phyloP scores from a whole-genome alignment of 2,329 filamentous ascomycete species.

The Aspergillus texensis region DNA sequence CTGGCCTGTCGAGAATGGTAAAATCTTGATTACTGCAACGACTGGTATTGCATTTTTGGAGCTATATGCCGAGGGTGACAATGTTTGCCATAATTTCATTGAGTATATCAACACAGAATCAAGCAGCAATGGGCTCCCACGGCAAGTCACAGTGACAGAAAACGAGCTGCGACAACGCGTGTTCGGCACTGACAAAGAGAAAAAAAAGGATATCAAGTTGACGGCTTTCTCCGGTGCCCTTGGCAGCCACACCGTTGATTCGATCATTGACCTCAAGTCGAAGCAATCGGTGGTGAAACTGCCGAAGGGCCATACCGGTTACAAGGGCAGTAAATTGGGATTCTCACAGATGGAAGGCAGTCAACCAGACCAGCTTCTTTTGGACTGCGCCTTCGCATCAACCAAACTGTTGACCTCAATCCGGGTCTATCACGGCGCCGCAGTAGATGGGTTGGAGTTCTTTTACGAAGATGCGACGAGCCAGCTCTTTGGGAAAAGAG shows the following conservation, averaged over 20 bases:
- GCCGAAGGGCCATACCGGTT: slow-evolving; percentile 73
- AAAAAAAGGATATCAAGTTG: slow-evolving; percentile 67
- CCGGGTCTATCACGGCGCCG: slow-evolving; percentile 73
- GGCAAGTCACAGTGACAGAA: slow-evolving; percentile 75
- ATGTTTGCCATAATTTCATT: slow-evolving; percentile 77
- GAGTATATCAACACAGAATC: slow-evolving; percentile 70
- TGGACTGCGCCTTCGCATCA: slow-evolving; percentile 68
- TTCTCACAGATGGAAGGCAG: slow-evolving; percentile 71
- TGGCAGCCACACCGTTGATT: slow-evolving; percentile 73
- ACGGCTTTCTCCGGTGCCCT: slow-evolving; percentile 76
- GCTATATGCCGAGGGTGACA: slow-evolving; percentile 77
- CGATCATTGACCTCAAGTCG: slow-evolving; percentile 70
- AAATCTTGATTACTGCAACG: slow-evolving; percentile 74
- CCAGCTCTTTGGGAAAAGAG: slow-evolving; percentile 83
- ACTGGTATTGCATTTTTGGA: slow-evolving; percentile 86
- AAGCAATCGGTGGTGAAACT: slow-evolving; percentile 76
- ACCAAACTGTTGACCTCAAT: slow-evolving; percentile 76
- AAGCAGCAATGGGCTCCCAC: slow-evolving; percentile 62
- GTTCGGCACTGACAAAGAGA: slow-evolving; percentile 69
- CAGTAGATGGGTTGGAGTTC: slow-evolving; percentile 87
- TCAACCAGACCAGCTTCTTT: slow-evolving; percentile 70
- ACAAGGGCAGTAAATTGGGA: slow-evolving; percentile 74
- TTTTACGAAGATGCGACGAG: slow-evolving; percentile 83
- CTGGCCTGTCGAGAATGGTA: slow-evolving; percentile 79
- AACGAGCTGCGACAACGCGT: slow-evolving; percentile 71